These are phyloP conservation scores for Dalbergia cultrata DNA, from an alignment of 306 rosid species.

Conservation along the genomic window DNA sequence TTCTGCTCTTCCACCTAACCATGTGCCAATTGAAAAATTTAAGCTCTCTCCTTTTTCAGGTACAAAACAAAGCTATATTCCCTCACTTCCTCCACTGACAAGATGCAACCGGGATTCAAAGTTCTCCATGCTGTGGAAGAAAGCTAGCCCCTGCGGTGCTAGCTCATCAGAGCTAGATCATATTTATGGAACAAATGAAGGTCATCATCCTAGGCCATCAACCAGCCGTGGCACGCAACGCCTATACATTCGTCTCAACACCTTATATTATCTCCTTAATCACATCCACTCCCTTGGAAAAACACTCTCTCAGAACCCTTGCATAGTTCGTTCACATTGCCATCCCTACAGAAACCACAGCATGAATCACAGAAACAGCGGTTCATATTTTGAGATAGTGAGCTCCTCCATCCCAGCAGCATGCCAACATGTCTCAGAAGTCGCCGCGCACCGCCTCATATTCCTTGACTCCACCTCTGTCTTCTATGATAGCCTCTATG, in stretches of 20 bases:
- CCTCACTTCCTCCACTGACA: conserved; percentile 84
- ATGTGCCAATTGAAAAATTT: too few relatives aligned
- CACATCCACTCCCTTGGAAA: conserved; percentile 71
- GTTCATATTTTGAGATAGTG: conserved; percentile 69
- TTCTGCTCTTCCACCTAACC: too few relatives aligned
- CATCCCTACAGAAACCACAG: conserved; percentile 44
- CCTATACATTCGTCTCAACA: conserved; percentile 90
- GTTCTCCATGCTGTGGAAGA: conserved; percentile 75
- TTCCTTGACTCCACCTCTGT: conserved; percentile 82
- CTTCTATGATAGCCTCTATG: conserved; percentile 79
- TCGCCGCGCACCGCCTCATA: conserved; percentile 86
- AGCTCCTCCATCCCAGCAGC: conserved; percentile 62
- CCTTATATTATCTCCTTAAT: conserved; percentile 70
- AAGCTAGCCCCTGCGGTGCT: conserved; percentile 69
- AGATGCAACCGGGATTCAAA: conserved; percentile 86
- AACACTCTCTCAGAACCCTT: conserved; percentile 56
- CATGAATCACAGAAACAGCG: conserved; percentile 40
- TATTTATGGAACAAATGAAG: conserved; percentile 58
- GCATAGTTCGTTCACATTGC: conserved; percentile 51
- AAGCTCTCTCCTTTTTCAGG: conserved; percentile 58
- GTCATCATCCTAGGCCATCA: conserved; percentile 74
- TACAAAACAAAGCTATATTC: conserved; percentile 82
- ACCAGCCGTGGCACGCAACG: conserved; percentile 98
- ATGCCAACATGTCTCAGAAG: conserved; percentile 83
- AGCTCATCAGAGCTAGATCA: conserved; percentile 47